A percentile compares a stretch with the other conserved stretches of the same genome.
Conservation (phyloP, 2,329 filamentous ascomycete species). For the Epichloe bromicola region DNA sequence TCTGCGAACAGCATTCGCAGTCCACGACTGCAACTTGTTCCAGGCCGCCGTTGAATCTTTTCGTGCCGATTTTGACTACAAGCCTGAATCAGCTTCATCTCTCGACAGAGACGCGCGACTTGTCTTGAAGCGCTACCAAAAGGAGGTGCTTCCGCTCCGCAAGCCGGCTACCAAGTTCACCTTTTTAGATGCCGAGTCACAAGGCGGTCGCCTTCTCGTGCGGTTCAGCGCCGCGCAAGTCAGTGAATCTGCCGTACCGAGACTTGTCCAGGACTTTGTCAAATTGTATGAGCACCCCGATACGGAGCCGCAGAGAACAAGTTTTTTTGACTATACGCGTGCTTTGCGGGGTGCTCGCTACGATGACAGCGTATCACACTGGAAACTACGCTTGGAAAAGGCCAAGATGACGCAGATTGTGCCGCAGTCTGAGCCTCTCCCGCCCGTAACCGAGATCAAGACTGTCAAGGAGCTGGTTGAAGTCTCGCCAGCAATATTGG, state of each 20-base stretch:
- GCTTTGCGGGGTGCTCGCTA: conserved; percentile 23
- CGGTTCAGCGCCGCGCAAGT: conserved; percentile 37
- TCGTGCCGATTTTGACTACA: conserved; percentile 29
- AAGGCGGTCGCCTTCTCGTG: conserved; percentile 34
- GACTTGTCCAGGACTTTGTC: conserved; percentile 35
- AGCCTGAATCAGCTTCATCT: conserved; percentile 27
- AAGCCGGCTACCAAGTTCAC: conserved; percentile 36
- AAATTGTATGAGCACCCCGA: conserved; percentile 29
- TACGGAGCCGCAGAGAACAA: conserved; percentile 23
- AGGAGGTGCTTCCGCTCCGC: conserved; percentile 24
- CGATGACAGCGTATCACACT: conserved; percentile 30
- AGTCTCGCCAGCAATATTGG: conserved; percentile 22
- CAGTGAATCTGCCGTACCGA: conserved; percentile 30
- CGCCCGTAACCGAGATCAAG: conserved; percentile 24
- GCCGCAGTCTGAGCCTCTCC: conserved; percentile 27
- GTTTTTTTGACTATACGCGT: conserved; percentile 35
- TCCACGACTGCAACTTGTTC: conserved; percentile 31
- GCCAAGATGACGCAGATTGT: conserved; percentile 34
- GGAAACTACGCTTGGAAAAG: conserved; percentile 30
- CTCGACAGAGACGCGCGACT: conserved; percentile 27
- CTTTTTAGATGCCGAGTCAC: conserved; percentile 34
- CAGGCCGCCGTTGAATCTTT: conserved; percentile 34
- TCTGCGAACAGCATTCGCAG: conserved; percentile 40
- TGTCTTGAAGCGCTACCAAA: conserved; percentile 30
- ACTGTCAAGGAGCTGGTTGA: conserved; percentile 27